These are phyloP conservation scores for Fusarium verticillioides DNA, from an alignment of 2,329 filamentous ascomycete genomes.

Conservation along the genomic window DNA sequence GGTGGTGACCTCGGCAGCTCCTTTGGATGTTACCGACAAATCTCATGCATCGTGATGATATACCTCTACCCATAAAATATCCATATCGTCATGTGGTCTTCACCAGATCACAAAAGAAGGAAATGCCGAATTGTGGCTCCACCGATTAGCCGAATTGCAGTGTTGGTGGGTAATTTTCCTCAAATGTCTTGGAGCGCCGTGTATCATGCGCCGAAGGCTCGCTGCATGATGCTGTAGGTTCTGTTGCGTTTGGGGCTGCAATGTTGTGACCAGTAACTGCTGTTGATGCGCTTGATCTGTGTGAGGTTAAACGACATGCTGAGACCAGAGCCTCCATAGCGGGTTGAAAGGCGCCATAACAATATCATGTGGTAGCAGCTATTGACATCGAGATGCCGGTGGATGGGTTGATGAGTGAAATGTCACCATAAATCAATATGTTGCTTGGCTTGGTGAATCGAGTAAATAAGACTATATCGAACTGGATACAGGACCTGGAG, in stretches of 20 bases:
- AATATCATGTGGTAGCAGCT: not conserved
- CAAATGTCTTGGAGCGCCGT: constrained; percentile 15
- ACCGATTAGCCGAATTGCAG: constrained; percentile 24
- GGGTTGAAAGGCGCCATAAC: not conserved
- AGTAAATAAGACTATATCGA: not conserved
- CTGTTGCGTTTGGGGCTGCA: not conserved
- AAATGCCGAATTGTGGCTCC: constrained; percentile 2
- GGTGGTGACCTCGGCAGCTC: not conserved
- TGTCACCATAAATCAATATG: not conserved
- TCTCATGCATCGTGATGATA: not conserved
- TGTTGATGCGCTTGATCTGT: not conserved
- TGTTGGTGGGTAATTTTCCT: not conserved
- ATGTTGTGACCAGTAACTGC: not conserved
- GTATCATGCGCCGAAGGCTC: constrained; percentile 16
- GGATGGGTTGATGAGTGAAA: not conserved
- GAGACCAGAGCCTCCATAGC: too few species aligned
- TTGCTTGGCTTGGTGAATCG: not conserved
- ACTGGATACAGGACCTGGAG: not conserved
- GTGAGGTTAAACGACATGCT: not conserved
- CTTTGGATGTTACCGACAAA: not conserved
- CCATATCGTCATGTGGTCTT: constrained; percentile 7
- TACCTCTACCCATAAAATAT: not conserved
- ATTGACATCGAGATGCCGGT: too few species aligned
- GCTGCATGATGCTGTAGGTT: constrained; percentile 7
- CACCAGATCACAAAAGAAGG: not conserved